A percentile compares a stretch with the other conserved stretches of the same genome.
Conservation (phyloP, 2,329 filamentous ascomycete genomes). For the Cytospora mali region DNA sequence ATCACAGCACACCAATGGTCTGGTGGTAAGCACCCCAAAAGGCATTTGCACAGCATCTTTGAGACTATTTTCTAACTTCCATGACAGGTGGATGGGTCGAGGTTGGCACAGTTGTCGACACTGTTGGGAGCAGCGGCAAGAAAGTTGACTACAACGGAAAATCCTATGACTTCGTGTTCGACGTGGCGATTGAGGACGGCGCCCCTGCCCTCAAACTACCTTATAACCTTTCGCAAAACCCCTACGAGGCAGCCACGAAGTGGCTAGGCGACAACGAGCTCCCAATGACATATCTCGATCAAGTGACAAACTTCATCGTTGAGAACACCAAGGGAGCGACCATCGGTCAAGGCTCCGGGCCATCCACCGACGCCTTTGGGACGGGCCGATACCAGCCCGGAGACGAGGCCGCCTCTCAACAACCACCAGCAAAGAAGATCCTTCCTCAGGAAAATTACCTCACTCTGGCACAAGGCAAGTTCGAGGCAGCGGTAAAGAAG, state of each 20-base stretch:
- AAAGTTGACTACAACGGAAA: conserved; percentile 79
- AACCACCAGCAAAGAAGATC: conserved; percentile 55
- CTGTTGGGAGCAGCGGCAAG: conserved; percentile 78
- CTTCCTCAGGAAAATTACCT: conserved; percentile 82
- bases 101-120: conserved; percentile 92
- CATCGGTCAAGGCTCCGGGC: conserved; percentile 63
- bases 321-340: conserved; percentile 86
- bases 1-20: conserved; percentile 92
- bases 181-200: conserved; percentile 93
- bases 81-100: conserved; percentile 65
- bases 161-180: conserved; percentile 95
- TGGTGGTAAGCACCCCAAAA: conserved; percentile 38
- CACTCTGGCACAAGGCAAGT: conserved; percentile 74
- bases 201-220: conserved; percentile 92
- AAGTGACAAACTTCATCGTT: conserved; percentile 89
- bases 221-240: conserved; percentile 89
- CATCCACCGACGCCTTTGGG: conserved; percentile 71
- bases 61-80: not conserved
- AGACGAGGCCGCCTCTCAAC: conserved; percentile 46
- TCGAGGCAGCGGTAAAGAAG: conserved; percentile 73
- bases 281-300: conserved; percentile 83
- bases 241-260: conserved; percentile 87
- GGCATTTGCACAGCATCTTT: not conserved
- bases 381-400: conserved; percentile 78
- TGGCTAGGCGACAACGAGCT: conserved; percentile 90